phyloP scores from a whole-genome alignment of 108 stramenopile species.

The Seminavis robusta region DNA sequence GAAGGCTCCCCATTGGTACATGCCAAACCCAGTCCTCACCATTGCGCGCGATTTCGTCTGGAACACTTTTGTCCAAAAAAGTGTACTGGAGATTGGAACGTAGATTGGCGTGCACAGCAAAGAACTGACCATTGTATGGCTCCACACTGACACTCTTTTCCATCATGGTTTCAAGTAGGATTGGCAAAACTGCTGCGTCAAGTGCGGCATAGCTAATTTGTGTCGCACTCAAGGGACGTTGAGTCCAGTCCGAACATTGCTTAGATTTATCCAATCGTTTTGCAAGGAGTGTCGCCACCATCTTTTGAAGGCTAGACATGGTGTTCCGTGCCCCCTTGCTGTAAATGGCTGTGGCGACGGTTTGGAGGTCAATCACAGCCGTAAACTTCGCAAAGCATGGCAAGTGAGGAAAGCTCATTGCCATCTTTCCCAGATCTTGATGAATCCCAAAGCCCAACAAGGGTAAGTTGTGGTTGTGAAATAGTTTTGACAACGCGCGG shows the following conservation, averaged over 20 bases:
- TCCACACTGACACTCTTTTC: not conserved
- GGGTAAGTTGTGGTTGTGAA: constrained; percentile 1
- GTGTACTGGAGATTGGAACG: constrained; percentile 10
- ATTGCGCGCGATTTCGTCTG: constrained; percentile 2
- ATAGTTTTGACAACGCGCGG: constrained; percentile 14
- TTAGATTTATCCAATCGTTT: constrained; percentile 37
- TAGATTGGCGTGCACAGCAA: constrained; percentile 6
- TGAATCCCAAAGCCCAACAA: constrained; percentile 30
- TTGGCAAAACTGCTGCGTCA: constrained; percentile 33
- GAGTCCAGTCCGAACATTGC: constrained; percentile 42
- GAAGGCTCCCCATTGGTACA: constrained; percentile 17
- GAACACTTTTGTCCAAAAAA: constrained; percentile 2
- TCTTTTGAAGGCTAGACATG: constrained; percentile 27
- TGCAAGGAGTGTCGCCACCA: constrained; percentile 18
- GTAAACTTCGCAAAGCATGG: constrained; percentile 22
- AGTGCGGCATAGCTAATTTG: constrained; percentile 35
- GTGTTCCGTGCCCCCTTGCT: not conserved
- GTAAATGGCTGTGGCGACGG: constrained; percentile 8
- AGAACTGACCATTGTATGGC: constrained; percentile 20
- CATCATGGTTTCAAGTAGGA: constrained; percentile 18
- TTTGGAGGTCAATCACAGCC: constrained; percentile 35
- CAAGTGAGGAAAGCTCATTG: constrained; percentile 32
- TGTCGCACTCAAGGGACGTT: constrained; percentile 20
- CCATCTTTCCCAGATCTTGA: constrained; percentile 33
- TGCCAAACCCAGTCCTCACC: constrained; percentile 12